Evolutionary conservation across 192 early-diverging fungal genomes (phyloP).

Genomic region (Coemansia guatemalensis): DNA sequence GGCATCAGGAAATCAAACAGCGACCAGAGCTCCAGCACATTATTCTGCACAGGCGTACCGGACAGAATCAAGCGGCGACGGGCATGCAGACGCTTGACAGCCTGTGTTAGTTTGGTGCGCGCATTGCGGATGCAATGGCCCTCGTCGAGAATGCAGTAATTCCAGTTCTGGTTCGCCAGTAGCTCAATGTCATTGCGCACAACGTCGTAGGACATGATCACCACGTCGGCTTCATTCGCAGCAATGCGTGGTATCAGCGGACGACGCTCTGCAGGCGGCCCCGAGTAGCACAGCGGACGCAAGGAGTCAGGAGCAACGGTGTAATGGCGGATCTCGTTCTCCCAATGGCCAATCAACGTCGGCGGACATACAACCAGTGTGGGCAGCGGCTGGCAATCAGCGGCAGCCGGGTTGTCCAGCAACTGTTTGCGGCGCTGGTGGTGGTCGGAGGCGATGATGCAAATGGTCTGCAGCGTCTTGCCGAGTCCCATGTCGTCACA

Average conservation of each 20-base stretch:
- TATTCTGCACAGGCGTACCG: conserved; percentile 98
- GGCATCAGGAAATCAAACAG: conserved; percentile 99
- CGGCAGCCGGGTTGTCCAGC: conserved; percentile 53
- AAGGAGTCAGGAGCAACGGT: conserved; percentile 58
- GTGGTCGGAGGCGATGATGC: conserved; percentile 91
- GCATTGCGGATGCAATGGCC: conserved; percentile 98
- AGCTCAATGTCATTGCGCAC: conserved; percentile 94
- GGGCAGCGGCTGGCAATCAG: conserved; percentile 71
- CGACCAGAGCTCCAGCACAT: conserved; percentile 96
- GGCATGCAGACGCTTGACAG: conserved; percentile 84
- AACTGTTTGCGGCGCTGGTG: conserved; percentile 63
- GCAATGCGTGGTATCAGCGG: conserved; percentile 58
- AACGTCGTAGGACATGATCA: conserved; percentile 97
- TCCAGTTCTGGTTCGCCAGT: conserved; percentile 70
- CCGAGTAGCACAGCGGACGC: conserved; percentile 82
- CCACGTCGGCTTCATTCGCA: conserved; percentile 63
- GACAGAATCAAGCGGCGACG: conserved; percentile 92
- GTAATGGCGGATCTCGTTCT: conserved; percentile 85
- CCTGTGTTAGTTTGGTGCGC: conserved; percentile 89
- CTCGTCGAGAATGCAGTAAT: conserved; percentile 97
- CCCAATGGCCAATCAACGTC: conserved; percentile 95
- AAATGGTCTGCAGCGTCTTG: conserved; percentile 96
- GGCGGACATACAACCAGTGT: conserved; percentile 95
- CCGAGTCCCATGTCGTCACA: conserved; percentile 99
- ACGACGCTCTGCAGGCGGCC: conserved; percentile 74